These are phyloP conservation scores for Thelonectria discophora DNA, from an alignment of 2,329 filamentous ascomycete species.

Conservation along the genomic window DNA sequence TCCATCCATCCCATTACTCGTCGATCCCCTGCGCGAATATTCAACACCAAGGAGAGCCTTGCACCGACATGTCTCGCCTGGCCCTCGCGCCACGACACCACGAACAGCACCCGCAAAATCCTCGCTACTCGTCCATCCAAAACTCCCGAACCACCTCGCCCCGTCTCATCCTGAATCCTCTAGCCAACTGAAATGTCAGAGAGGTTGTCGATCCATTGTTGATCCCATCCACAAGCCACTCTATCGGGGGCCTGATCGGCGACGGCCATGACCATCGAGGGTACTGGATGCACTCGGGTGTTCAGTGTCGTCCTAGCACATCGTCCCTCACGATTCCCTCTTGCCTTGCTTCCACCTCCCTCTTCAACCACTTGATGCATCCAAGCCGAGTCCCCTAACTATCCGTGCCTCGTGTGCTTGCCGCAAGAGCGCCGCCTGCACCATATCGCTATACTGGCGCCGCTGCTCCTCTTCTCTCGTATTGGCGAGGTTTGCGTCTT, in stretches of 20 bases:
- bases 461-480: slow-evolving; percentile 62
- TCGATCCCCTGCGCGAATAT: neutral
- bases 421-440: slow-evolving; percentile 77
- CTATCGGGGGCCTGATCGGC: slow-evolving; percentile 2
- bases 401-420: slow-evolving; percentile 84
- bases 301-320: too few species aligned
- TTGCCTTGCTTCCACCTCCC: too few species aligned
- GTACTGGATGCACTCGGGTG: too few species aligned
- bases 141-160: neutral
- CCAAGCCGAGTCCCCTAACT: slow-evolving; percentile 68
- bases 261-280: neutral
- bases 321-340: too few species aligned
- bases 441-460: slow-evolving; percentile 70
- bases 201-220: slow-evolving; percentile 25
- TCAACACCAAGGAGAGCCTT: slow-evolving; percentile 1
- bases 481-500: slow-evolving; percentile 56
- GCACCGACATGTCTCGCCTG: neutral
- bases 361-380: slow-evolving; percentile 11
- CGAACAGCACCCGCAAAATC: neutral
- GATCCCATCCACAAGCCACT: slow-evolving; percentile 24
- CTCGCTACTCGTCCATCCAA: neutral
- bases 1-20: neutral
- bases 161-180: neutral
- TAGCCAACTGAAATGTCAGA: neutral
- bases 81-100: neutral